Evolutionary conservation across 2,329 filamentous ascomycete species (phyloP).

Genomic region (Hymenoscyphus scutula): DNA sequence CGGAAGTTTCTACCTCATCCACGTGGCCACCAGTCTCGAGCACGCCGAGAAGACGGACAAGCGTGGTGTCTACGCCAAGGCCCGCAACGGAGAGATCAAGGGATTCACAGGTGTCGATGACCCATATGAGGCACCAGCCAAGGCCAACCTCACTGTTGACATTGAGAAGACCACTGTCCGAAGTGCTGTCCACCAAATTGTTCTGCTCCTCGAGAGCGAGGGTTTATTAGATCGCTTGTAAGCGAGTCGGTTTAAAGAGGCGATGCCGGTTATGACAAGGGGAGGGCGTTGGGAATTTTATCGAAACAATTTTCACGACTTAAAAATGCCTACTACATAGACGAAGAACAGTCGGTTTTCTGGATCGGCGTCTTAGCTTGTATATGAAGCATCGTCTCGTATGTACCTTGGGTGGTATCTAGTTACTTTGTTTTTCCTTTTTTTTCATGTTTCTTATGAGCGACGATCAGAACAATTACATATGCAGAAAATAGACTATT

Average conservation of each 20-base stretch:
- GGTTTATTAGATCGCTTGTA: conserved; percentile 73
- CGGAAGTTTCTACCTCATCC: conserved; percentile 90
- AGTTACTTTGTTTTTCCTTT: not conserved
- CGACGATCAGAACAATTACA: not conserved
- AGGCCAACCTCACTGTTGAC: conserved; percentile 83
- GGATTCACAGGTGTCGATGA: conserved; percentile 98
- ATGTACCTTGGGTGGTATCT: not conserved
- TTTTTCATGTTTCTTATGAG: not conserved
- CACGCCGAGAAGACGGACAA: conserved; percentile 94
- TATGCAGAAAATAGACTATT: not conserved
- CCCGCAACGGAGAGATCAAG: conserved; percentile 87
- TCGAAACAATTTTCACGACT: not conserved
- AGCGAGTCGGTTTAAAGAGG: not conserved
- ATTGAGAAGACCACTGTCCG: conserved; percentile 82
- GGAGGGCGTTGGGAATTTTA: not conserved
- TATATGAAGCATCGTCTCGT: not conserved
- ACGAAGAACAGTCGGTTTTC: not conserved
- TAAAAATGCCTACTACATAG: not conserved
- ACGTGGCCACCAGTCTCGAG: conserved; percentile 90
- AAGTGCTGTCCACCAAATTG: conserved; percentile 94
- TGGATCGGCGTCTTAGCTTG: not conserved
- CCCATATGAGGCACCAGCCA: conserved; percentile 82
- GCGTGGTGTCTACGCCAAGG: conserved; percentile 81
- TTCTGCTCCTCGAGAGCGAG: conserved; percentile 84
- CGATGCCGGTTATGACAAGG: not conserved